A percentile compares a stretch with the other conserved stretches of the same genome.
Conservation (phyloP, 2,329 filamentous ascomycete species). For the Pochonia chlamydosporia region DNA sequence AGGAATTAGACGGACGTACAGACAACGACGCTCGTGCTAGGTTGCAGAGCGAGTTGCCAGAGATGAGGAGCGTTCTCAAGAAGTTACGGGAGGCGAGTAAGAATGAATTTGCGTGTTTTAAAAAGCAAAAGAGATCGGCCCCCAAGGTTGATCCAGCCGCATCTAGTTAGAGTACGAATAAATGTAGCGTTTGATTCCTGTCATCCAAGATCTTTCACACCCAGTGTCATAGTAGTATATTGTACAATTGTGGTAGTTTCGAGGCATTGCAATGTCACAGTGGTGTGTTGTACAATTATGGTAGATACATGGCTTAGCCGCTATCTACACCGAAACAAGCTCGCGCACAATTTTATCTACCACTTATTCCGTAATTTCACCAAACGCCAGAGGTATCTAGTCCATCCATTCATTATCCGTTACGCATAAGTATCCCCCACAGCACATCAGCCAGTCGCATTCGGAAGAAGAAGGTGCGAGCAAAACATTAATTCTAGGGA, state of each 20-base stretch:
- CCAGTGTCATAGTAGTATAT: too few species aligned
- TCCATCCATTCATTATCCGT: constrained; percentile 25
- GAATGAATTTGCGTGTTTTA: constrained; percentile 84
- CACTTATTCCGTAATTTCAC: constrained; percentile 18
- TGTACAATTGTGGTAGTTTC: too few species aligned
- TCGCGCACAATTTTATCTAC: background rate
- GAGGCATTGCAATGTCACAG: too few species aligned
- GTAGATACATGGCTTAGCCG: background rate
- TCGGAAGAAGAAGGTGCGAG: constrained; percentile 40
- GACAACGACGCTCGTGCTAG: constrained; percentile 76
- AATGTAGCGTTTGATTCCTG: too few species aligned
- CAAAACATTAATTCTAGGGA: constrained; percentile 46
- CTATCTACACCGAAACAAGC: background rate
- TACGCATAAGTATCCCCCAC: constrained; percentile 8
- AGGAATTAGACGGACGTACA: constrained; percentile 82
- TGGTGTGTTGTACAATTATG: background rate
- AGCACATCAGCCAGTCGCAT: constrained; percentile 11
- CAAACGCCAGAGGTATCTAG: constrained; percentile 6
- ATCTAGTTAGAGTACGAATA: background rate
- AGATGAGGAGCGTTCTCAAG: constrained; percentile 85
- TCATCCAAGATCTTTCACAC: too few species aligned
- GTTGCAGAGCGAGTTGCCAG: constrained; percentile 81
- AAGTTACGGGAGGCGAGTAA: constrained; percentile 72
- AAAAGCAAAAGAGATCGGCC: constrained; percentile 49
- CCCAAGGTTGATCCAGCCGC: constrained; percentile 24